A percentile compares a stretch with the other conserved stretches of the same genome.
Conservation (phyloP, 331 rosid genomes). For the Spiraea crenata region DNA sequence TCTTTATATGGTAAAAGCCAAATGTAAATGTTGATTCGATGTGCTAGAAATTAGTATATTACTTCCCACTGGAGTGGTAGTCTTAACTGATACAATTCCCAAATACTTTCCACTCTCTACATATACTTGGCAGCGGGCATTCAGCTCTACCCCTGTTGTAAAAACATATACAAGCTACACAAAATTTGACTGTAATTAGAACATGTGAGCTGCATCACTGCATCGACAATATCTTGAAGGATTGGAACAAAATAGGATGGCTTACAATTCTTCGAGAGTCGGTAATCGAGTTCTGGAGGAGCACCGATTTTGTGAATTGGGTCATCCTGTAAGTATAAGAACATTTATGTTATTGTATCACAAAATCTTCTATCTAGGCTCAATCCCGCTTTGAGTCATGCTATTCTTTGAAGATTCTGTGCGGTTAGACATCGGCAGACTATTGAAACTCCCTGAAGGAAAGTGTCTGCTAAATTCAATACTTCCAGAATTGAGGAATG, state of each 20-base stretch:
- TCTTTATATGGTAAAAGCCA: no score
- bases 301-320: neutral
- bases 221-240: no score
- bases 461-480: constrained; percentile 24
- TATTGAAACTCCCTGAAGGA: constrained; percentile 16
- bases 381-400: constrained; percentile 52
- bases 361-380: constrained; percentile 41
- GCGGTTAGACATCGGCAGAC: constrained; percentile 28
- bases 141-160: neutral
- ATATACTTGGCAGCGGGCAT: neutral
- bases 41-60: no score
- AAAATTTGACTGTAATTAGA: constrained; percentile 4
- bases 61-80: no score
- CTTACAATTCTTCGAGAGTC: neutral
- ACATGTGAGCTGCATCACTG: neutral
- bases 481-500: constrained; percentile 43
- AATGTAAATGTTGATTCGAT: no score
- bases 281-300: neutral
- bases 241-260: neutral
- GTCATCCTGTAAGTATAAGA: neutral
- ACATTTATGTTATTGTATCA: neutral
- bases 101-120: neutral
- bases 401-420: constrained; percentile 42
- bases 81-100: no score
- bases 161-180: neutral